These are phyloP conservation scores for Talaromyces rugulosus DNA, from an alignment of 2,329 filamentous ascomycete genomes.

Conservation along the genomic window DNA sequence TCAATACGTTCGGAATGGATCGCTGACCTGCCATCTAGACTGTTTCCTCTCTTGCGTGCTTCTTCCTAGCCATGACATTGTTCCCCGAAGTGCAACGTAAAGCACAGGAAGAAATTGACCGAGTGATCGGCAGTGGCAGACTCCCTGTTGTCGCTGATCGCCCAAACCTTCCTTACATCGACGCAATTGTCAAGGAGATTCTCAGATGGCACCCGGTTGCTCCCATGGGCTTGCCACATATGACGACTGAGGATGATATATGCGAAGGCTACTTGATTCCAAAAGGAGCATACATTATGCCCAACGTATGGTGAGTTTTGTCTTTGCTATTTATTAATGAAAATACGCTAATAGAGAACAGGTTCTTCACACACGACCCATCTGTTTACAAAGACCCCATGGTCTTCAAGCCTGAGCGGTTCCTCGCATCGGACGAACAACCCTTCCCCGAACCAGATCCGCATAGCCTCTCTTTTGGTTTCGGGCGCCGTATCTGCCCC, in stretches of 20 bases:
- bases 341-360: constrained; percentile 14
- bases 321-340: background rate
- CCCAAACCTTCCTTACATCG: constrained; percentile 25
- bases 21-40: constrained; percentile 27
- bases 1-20: background rate
- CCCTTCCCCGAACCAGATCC: constrained; percentile 35
- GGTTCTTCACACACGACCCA: constrained; percentile 39
- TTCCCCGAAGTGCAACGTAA: constrained; percentile 50
- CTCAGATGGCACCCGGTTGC: constrained; percentile 24
- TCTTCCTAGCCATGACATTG: constrained; percentile 52
- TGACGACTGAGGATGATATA: constrained; percentile 17
- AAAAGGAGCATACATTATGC: constrained; percentile 29
- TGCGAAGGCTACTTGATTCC: constrained; percentile 21
- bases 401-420: constrained; percentile 43
- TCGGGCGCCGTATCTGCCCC: constrained; percentile 41
- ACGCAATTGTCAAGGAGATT: constrained; percentile 27
- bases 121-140: constrained; percentile 24
- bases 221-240: constrained; percentile 22
- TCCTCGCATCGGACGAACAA: constrained; percentile 26
- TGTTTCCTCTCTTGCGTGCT: constrained; percentile 37
- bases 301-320: constrained; percentile 26
- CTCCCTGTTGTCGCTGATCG: constrained; percentile 34
- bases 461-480: constrained; percentile 31
- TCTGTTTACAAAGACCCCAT: constrained; percentile 31
- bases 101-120: constrained; percentile 40